Evolutionary conservation across 1,284 basidiomycete species (phyloP), one percentile per base, ranked within the genome.

Genomic region (Sporisorium reilianum): DNA sequence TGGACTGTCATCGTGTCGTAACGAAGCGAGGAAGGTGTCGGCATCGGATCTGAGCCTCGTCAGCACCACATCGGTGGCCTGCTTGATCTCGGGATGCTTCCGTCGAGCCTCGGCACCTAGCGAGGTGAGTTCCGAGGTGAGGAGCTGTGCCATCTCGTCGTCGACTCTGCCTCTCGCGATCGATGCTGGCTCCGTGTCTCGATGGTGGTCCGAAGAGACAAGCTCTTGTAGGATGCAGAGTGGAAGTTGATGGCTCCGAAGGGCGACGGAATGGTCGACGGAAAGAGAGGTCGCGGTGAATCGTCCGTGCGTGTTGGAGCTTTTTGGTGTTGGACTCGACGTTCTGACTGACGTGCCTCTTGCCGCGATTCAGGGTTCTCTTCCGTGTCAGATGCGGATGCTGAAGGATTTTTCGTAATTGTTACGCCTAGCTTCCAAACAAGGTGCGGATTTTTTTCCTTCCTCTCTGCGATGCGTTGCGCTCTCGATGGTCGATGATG

Each of bases 11-110:
- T 66, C 59, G 23, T 45, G 6, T 25, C 52, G 60, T 11, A 49
- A 62, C 11, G 66, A 55, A 34, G 66, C 55, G 30, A 75, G 67
- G n/a, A 74, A 68, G 25, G 44, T 53, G 36, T 79, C 77, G n/a
- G 68, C 58, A 11, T 80, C 67, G 36, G 63, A 55, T 32, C 76
- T 77, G 59, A 82, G 58, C 40, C 57, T 58, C 20, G 64, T 54
- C 3, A 84, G 74, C 0, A 76, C 69, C 6, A 52, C 41, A 26
- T 84, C 83, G 26, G 77, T 69, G 23, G 80, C 76, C 20, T 72
- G 66, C 55, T 78, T 74, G 57, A 83, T 80, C 22, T 84, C 83
- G 40, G 83, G 81, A 59, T 79, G 76, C 64, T 81, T 81, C 44
- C 83, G 74, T 57, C 80, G 76, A 20, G 82, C 74, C 56, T 84